These are phyloP conservation scores for Agrocybe pediades DNA, from an alignment of 768 basidiomycete genomes.

Conservation along the genomic window DNA sequence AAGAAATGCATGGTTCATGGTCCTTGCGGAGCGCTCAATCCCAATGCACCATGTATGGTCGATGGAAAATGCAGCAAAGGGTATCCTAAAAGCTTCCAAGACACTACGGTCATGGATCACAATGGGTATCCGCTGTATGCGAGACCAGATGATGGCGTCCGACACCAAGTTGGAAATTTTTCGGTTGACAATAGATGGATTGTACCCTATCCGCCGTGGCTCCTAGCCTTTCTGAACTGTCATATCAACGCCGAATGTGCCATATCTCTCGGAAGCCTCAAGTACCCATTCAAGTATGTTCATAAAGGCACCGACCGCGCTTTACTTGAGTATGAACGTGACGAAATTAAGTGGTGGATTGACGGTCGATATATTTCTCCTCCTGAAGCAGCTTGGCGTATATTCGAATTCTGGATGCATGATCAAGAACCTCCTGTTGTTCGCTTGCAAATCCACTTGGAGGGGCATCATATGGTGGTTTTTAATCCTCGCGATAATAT, in stretches of 20 bases:
- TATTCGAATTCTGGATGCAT: constrained; percentile 36
- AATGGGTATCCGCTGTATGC: constrained; percentile 27
- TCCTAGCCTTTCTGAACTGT: constrained; percentile 34
- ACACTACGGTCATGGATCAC: constrained; percentile 16
- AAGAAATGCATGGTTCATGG: constrained; percentile 38
- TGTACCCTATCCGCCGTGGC: constrained; percentile 39
- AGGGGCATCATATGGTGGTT: constrained; percentile 36
- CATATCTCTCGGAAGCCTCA: constrained; percentile 35
- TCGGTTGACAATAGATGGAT: constrained; percentile 37
- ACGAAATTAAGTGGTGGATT: constrained; percentile 39
- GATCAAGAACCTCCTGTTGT: constrained; percentile 38
- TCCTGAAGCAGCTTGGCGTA: constrained; percentile 36
- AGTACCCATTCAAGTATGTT: constrained; percentile 52
- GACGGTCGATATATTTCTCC: constrained; percentile 37
- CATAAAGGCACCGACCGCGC: constrained; percentile 39
- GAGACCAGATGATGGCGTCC: constrained; percentile 29
- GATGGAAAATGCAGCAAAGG: constrained; percentile 30
- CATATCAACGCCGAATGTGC: constrained; percentile 50
- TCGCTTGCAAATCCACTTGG: constrained; percentile 44
- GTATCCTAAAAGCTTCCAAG: constrained; percentile 31
- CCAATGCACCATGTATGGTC: constrained; percentile 39
- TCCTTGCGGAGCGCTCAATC: constrained; percentile 36
- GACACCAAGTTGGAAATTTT: constrained; percentile 21
- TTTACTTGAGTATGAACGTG: constrained; percentile 22
- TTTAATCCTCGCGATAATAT: constrained; percentile 32